phyloP scores from a whole-genome alignment of 176 grass and related monocot species.

The Puccinellia tenuiflora region DNA sequence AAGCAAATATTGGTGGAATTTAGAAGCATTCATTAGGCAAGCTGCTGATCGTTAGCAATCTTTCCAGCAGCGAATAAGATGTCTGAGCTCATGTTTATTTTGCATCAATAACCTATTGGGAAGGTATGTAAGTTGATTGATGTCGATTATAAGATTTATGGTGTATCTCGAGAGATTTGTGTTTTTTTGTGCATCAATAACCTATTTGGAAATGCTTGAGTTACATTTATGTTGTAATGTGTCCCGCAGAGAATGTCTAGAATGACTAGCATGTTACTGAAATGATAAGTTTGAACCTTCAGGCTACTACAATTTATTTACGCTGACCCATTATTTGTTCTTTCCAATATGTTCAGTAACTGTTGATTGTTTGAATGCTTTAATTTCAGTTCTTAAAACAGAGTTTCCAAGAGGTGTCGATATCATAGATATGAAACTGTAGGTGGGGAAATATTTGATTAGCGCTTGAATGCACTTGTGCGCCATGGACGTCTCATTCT shows the following conservation, averaged over 20 bases:
- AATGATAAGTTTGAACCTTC: not conserved
- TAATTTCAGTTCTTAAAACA: slow-evolving; percentile 51
- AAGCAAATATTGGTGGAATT: no score
- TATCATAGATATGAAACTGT: slow-evolving; percentile 84
- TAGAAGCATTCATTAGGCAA: no score
- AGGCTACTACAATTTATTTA: not conserved
- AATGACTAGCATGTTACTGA: not conserved
- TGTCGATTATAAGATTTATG: no score
- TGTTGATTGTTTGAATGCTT: not conserved
- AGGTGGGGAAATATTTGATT: slow-evolving; percentile 72
- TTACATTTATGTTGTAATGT: not conserved
- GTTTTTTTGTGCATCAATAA: no score
- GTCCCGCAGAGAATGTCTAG: not conserved
- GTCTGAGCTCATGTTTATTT: no score
- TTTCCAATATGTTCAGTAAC: slow-evolving; percentile 1
- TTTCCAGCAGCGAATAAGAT: no score
- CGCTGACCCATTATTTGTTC: slow-evolving; percentile 1
- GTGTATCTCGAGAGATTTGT: no score
- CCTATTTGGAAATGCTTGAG: slow-evolving; percentile 25
- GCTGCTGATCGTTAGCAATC: no score
- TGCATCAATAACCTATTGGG: no score
- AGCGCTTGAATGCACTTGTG: slow-evolving; percentile 78
- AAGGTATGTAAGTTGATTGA: no score
- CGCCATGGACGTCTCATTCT: slow-evolving; percentile 76
- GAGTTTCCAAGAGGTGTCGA: slow-evolving; percentile 83